Evolutionary conservation across 176 grass and related monocot species (phyloP).

Genomic region (Paspalum vaginatum): DNA sequence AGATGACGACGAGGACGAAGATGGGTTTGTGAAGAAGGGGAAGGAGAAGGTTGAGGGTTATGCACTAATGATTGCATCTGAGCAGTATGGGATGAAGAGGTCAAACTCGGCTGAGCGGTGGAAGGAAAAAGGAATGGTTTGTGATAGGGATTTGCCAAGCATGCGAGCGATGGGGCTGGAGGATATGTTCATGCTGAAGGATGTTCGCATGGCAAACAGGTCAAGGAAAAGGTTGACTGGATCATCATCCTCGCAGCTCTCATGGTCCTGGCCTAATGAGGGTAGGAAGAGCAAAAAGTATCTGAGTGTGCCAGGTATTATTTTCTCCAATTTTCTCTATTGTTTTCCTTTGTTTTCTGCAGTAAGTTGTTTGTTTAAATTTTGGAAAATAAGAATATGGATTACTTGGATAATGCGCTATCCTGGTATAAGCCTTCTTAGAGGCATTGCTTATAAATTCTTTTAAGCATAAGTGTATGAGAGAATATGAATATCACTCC

Average conservation of each 20-base stretch:
- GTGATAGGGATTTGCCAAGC: constrained; percentile 36
- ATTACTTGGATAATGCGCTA: not conserved
- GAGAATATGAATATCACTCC: not conserved
- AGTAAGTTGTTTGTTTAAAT: not conserved
- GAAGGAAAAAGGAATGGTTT: constrained; percentile 43
- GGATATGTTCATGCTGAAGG: constrained; percentile 67
- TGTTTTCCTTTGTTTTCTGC: constrained; percentile 24
- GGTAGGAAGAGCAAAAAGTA: constrained; percentile 57
- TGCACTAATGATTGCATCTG: constrained; percentile 67
- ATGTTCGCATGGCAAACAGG: constrained; percentile 47
- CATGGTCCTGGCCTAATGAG: constrained; percentile 71
- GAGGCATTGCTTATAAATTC: too few relatives aligned
- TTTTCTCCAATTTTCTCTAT: not conserved
- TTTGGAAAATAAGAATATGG: not conserved
- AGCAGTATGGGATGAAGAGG: constrained; percentile 79
- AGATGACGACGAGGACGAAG: constrained; percentile 66
- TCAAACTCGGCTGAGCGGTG: constrained; percentile 29
- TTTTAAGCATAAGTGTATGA: not conserved
- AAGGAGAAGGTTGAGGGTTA: constrained; percentile 58
- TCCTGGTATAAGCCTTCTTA: not conserved
- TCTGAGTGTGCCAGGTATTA: constrained; percentile 56
- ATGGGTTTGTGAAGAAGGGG: constrained; percentile 54
- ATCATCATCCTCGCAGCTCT: constrained; percentile 66
- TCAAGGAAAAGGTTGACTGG: constrained; percentile 40
- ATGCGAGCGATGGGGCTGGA: constrained; percentile 51